Base-by-base conservation (phyloP, 768 basidiomycete genomes). In the Leucosporidium scottii region DNA sequence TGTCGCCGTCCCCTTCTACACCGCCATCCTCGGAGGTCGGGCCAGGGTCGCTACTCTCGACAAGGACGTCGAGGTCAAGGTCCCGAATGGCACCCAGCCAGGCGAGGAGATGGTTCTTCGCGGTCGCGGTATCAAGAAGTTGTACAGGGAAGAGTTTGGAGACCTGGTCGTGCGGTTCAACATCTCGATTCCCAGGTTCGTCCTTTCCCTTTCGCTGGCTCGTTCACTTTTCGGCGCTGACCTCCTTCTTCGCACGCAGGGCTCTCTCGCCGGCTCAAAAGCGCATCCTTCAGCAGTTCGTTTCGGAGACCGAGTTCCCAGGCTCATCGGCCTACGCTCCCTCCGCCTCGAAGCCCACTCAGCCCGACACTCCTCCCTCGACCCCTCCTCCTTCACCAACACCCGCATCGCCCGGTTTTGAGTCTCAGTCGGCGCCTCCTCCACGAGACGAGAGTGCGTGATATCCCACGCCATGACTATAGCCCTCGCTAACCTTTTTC, bases 21-120 rank as follows among this genome's bases (percentile, higher is more conserved):
- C 84, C 12, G 96, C 96, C 13, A 81, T 99, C 56, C 83, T 98
- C n/a, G 96, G 96, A 23, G 96, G 94, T 36, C 85, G 85, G 74
- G 88, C 93, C 55, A 85, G 91, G 36, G 89, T 99, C 31, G 92
- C 93, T 30, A 99, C 96, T 54, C 81, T 98, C 25, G 93, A 98
- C 69, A 91, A 93, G 30, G 91, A 96, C 55, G 92, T 97, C 1
- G 93, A 97, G 66, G 90, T 98, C 53, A 87, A 89, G 71, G 85
- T 99, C 51, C 91, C 93, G 64, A 82, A 83, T 27, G 94, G 96
- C 55, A 97, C 94, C 3, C 96, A 98, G 79, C 92, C 88, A 76
- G 93, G 93, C 23, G 92, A 97, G 80, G 93, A 98, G 78, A 93
- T 94, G 85, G 90, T 96, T 27, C 80, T 99, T 75, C 89, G 88